Evolutionary conservation across 2,329 filamentous ascomycete genomes (phyloP).

Genomic region (Ophiostoma pallidulum): DNA sequence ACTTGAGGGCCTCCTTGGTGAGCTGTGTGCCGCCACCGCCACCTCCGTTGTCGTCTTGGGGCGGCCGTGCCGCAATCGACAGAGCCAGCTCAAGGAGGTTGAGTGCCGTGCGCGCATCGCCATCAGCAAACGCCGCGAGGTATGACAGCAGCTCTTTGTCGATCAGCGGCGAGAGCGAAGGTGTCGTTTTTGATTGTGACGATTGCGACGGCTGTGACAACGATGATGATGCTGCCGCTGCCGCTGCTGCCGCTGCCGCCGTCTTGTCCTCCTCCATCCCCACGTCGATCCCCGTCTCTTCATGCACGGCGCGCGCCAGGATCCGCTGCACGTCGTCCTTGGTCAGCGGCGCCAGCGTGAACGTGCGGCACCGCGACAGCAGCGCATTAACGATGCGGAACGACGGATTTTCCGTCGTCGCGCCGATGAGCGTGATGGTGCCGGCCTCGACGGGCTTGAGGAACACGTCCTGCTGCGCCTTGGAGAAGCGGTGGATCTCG

Average conservation of each 20-base stretch:
- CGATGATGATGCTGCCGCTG: background rate
- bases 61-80: constrained; percentile 48
- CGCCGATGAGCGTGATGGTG: constrained; percentile 82
- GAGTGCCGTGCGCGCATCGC: constrained; percentile 84
- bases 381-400: constrained; percentile 88
- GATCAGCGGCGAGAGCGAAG: constrained; percentile 48
- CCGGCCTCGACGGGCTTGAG: constrained; percentile 86
- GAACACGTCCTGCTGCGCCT: constrained; percentile 91
- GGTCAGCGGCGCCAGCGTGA: constrained; percentile 69
- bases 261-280: constrained; percentile 35
- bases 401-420: constrained; percentile 93
- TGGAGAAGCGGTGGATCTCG: constrained; percentile 88
- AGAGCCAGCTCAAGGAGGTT: constrained; percentile 88
- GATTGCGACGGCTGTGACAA: background rate
- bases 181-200: constrained; percentile 15
- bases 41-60: background rate
- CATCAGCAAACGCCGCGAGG: constrained; percentile 78
- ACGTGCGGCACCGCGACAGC: constrained; percentile 81
- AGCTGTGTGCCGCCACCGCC: constrained; percentile 47
- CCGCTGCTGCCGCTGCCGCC: background rate
- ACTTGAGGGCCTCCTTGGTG: constrained; percentile 69
- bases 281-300: constrained; percentile 33
- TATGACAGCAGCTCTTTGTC: constrained; percentile 71
- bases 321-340: constrained; percentile 65
- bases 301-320: constrained; percentile 60